phyloP scores from a whole-genome alignment of 2,329 filamentous ascomycete species.

The Talaromyces funiculosus region DNA sequence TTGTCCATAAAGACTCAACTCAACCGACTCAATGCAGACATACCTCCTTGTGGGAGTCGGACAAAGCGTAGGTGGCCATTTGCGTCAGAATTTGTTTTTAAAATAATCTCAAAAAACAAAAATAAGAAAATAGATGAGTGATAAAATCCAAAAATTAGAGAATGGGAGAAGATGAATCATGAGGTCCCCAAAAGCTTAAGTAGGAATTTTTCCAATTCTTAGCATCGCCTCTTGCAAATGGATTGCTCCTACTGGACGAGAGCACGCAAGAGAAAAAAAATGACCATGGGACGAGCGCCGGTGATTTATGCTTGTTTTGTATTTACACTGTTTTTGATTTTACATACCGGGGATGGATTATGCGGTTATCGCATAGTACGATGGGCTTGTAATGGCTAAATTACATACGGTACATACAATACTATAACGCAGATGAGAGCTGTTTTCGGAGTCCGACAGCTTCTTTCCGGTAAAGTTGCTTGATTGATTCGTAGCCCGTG shows the following conservation, averaged over 20 bases:
- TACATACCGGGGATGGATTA: neutral
- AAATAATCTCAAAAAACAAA: neutral
- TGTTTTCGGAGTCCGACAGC: constrained; percentile 12
- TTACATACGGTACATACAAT: constrained; percentile 1
- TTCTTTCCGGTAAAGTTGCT: neutral
- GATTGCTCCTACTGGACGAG: neutral
- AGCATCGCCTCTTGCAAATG: neutral
- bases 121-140: constrained; percentile 1
- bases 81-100: constrained; percentile 12
- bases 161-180: neutral
- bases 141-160: neutral
- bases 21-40: constrained; percentile 26
- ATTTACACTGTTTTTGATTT: neutral
- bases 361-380: neutral
- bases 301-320: neutral
- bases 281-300: neutral
- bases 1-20: too few relatives aligned
- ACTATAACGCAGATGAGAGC: neutral
- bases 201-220: constrained; percentile 1
- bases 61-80: constrained; percentile 57
- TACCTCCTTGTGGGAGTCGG: constrained; percentile 61
- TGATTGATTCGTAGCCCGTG: neutral
- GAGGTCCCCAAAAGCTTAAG: constrained; percentile 8
- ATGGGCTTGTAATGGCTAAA: neutral
- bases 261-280: neutral